These are phyloP conservation scores for Xylaria acuta DNA, from an alignment of 495 filamentous ascomycete species.

Conservation along the genomic window DNA sequence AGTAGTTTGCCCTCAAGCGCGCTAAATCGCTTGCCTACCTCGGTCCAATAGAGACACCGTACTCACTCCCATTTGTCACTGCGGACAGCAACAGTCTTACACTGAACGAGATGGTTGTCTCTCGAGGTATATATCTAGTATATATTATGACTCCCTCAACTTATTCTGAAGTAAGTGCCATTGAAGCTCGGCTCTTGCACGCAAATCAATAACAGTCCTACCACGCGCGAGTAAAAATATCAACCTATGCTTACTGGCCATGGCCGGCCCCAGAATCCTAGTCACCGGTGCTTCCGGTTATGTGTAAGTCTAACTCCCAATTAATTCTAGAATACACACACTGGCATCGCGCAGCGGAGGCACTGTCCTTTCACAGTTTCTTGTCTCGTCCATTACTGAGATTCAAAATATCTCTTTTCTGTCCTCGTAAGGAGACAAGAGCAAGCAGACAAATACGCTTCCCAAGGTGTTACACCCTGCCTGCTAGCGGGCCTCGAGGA, in stretches of 20 bases:
- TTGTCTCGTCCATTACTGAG: neutral
- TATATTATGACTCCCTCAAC: neutral
- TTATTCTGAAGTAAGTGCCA: neutral
- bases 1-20: neutral
- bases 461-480: neutral
- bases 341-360: neutral
- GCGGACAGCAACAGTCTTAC: too few species aligned
- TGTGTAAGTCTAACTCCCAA: constrained; percentile 1
- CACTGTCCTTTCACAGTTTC: constrained; percentile 10
- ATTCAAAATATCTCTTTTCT: constrained; percentile 4
- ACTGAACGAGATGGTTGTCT: neutral
- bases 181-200: neutral
- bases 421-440: constrained; percentile 32
- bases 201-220: neutral
- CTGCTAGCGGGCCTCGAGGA: neutral
- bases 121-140: neutral
- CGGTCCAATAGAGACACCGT: neutral
- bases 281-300: constrained; percentile 9
- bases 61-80: neutral
- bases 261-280: constrained; percentile 10
- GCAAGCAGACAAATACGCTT: constrained; percentile 9
- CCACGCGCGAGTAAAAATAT: neutral
- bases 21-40: neutral
- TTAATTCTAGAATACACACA: neutral
- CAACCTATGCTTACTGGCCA: neutral